Percentiles rank a stretch among this genome's conserved stretches.
Evolutionary conservation across 345 rosid genomes (phyloP).

Genomic region (Erodium maritimum): DNA sequence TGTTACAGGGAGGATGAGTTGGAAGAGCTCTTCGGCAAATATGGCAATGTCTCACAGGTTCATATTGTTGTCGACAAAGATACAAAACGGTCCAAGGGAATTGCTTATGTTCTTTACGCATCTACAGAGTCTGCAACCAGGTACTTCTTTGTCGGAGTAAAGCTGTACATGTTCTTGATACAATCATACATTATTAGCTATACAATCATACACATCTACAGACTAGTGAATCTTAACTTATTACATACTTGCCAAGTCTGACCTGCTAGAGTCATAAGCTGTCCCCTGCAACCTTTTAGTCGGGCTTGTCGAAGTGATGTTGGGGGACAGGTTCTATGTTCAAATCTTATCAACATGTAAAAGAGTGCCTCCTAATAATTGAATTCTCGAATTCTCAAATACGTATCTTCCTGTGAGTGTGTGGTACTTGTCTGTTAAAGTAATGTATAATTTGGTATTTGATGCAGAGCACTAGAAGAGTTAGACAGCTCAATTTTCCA

Average conservation of each 20-base stretch:
- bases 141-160: constrained; percentile 22
- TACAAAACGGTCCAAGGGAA: constrained; percentile 82
- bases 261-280: not conserved
- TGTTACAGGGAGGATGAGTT: constrained; percentile 77
- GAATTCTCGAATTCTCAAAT: not conserved
- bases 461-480: constrained; percentile 63
- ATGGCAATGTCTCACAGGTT: constrained; percentile 58
- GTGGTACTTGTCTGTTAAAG: not conserved
- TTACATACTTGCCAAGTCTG: not conserved
- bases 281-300: not conserved
- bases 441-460: constrained; percentile 7
- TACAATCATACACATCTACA: no score
- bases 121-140: constrained; percentile 65
- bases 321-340: not conserved
- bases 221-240: constrained; percentile 1
- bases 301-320: not conserved
- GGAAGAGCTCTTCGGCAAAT: constrained; percentile 51
- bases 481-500: constrained; percentile 74
- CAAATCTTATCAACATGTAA: not conserved
- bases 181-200: not conserved
- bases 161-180: constrained; percentile 4
- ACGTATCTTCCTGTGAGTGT: not conserved
- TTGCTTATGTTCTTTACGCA: constrained; percentile 59
- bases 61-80: constrained; percentile 83
- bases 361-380: not conserved